Evolutionary conservation across 176 grass and related monocot species (phyloP).

Genomic region (Thalia dealbata): DNA sequence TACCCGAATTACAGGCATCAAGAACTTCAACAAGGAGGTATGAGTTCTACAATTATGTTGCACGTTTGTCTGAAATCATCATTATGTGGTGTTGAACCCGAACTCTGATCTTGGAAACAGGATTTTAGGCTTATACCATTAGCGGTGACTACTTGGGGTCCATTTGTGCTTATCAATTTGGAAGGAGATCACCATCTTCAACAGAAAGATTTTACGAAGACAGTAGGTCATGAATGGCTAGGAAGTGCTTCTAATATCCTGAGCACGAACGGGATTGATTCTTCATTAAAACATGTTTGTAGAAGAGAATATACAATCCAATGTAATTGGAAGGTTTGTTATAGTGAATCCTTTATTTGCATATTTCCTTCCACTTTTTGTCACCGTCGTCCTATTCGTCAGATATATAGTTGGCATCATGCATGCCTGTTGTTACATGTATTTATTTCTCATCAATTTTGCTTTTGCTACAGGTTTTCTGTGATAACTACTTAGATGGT

Average conservation of each 20-base stretch:
- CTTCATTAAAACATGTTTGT: constrained; percentile 64
- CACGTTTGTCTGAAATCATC: neutral
- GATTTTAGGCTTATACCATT: constrained; percentile 76
- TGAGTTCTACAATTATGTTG: constrained; percentile 8
- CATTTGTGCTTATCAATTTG: constrained; percentile 65
- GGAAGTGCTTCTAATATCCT: constrained; percentile 65
- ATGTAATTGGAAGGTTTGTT: constrained; percentile 94
- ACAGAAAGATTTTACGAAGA: constrained; percentile 28
- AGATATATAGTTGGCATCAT: neutral
- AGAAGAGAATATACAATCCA: constrained; percentile 79
- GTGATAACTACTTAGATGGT: constrained; percentile 96
- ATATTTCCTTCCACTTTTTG: neutral
- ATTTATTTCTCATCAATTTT: constrained; percentile 3
- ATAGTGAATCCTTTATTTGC: neutral
- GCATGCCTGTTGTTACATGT: neutral
- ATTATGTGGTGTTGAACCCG: constrained; percentile 4
- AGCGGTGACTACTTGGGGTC: constrained; percentile 69
- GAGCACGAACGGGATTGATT: constrained; percentile 51
- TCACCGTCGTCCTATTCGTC: constrained; percentile 6
- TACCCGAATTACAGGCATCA: constrained; percentile 82
- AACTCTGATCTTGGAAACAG: constrained; percentile 25
- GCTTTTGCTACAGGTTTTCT: constrained; percentile 54
- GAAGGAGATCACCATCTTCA: constrained; percentile 24
- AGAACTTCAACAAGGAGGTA: constrained; percentile 78
- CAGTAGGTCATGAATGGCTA: constrained; percentile 69